A percentile compares a stretch with the other conserved stretches of the same genome.
These are phyloP conservation scores for Mycena sp. DNA, from an alignment of 1,284 basidiomycete genomes.

Conservation along the genomic window DNA sequence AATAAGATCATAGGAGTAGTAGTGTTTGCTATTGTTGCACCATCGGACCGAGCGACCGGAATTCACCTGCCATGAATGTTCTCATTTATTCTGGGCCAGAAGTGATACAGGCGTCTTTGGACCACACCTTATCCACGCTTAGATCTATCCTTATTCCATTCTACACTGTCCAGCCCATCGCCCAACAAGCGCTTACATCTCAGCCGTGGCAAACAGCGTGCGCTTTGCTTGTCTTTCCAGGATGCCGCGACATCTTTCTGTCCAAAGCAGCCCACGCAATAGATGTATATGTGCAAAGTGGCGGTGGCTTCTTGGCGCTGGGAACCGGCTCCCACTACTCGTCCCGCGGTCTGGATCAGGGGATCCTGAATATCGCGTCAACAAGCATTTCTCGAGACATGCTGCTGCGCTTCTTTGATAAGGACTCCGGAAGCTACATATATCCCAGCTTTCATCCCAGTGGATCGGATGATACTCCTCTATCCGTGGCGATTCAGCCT, in stretches of 20 bases:
- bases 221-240: conserved; percentile 82
- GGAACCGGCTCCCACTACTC: conserved; percentile 43
- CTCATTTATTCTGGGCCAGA: conserved; percentile 84
- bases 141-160: conserved; percentile 71
- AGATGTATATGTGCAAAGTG: conserved; percentile 68
- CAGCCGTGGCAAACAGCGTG: conserved; percentile 84
- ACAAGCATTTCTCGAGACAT: conserved; percentile 39
- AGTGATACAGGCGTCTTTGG: conserved; percentile 65
- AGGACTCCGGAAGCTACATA: conserved; percentile 59
- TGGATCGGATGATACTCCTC: conserved; percentile 44
- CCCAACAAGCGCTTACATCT: conserved; percentile 61
- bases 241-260: conserved; percentile 61
- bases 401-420: conserved; percentile 67
- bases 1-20: conserved; percentile 9
- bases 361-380: conserved; percentile 26
- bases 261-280: conserved; percentile 61
- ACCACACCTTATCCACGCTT: conserved; percentile 65
- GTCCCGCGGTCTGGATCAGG: conserved; percentile 26
- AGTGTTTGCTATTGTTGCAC: conserved; percentile 18
- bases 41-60: neutral
- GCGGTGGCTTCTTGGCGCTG: conserved; percentile 77
- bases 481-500: conserved; percentile 48
- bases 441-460: conserved; percentile 61
- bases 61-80: conserved; percentile 67
- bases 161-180: conserved; percentile 81